Conservation (phyloP, 202 grass and related monocot species). For the Hordeum pubiflorum region DNA sequence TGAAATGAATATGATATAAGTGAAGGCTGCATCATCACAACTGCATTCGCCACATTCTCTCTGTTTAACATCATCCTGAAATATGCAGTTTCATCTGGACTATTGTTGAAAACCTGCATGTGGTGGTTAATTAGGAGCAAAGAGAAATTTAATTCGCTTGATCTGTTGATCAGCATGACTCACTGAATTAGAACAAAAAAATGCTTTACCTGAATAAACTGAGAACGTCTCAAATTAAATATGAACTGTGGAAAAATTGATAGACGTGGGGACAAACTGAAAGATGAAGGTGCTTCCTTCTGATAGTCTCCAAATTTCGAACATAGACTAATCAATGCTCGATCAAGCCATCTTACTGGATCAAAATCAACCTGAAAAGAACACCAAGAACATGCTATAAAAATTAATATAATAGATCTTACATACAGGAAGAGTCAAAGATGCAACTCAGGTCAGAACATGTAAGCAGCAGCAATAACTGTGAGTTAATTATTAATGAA, state of each 20-base stretch:
- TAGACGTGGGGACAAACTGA: slow-evolving; percentile 79
- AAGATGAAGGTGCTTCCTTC: slow-evolving; percentile 75
- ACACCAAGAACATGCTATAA: slow-evolving; percentile 15
- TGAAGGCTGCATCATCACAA: slow-evolving; percentile 97
- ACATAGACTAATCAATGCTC: slow-evolving; percentile 73
- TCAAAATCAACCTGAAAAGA: slow-evolving; percentile 83
- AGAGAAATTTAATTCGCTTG: not conserved
- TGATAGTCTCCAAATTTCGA: slow-evolving; percentile 95
- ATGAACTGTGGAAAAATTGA: slow-evolving; percentile 94
- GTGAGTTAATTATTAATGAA: not conserved
- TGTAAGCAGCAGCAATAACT: slow-evolving; percentile 9
- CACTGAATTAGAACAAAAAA: slow-evolving; percentile 1
- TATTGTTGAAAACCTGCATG: slow-evolving; percentile 90
- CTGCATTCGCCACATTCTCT: slow-evolving; percentile 73
- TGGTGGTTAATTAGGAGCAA: not conserved
- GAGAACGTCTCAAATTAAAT: slow-evolving; percentile 87
- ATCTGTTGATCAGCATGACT: slow-evolving; percentile 8
- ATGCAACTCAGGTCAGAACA: not conserved
- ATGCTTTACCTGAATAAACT: slow-evolving; percentile 76
- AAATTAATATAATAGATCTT: slow-evolving; percentile 8
- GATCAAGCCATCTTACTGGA: slow-evolving; percentile 90
- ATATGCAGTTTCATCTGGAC: slow-evolving; percentile 98
- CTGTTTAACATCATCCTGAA: slow-evolving; percentile 92
- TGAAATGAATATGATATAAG: slow-evolving; percentile 91
- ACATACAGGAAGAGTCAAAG: not conserved